phyloP scores from a whole-genome alignment of 2,329 filamentous ascomycete species.

The Sporothrix protearum region DNA sequence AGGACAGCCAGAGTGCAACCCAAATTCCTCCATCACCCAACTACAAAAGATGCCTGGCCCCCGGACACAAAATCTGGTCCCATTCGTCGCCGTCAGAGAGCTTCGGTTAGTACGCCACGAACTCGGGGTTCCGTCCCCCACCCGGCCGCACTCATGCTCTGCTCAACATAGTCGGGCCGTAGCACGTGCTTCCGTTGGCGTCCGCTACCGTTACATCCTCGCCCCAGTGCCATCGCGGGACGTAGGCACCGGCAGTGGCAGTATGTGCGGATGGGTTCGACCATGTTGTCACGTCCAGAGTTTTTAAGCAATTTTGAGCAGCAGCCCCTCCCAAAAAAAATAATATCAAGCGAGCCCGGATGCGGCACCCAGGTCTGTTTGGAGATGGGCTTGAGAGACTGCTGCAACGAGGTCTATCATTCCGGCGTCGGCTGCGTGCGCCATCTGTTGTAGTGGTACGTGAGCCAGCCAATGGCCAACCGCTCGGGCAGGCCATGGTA shows the following conservation, averaged over 20 bases:
- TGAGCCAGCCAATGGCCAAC: constrained; percentile 2
- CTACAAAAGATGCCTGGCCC: neutral
- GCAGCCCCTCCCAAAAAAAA: constrained; percentile 15
- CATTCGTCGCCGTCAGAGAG: constrained; percentile 16
- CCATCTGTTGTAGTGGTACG: constrained; percentile 21
- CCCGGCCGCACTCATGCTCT: neutral
- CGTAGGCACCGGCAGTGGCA: constrained; percentile 11
- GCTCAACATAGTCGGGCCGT: constrained; percentile 6
- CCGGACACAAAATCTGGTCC: neutral
- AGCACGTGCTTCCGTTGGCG: constrained; percentile 5
- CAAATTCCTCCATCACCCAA: neutral
- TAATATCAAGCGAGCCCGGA: constrained; percentile 13
- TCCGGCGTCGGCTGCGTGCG: constrained; percentile 13
- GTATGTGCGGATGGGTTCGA: constrained; percentile 10
- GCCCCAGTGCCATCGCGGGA: constrained; percentile 16
- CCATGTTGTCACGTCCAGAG: constrained; percentile 9
- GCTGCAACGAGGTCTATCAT: constrained; percentile 3
- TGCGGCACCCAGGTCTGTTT: constrained; percentile 14
- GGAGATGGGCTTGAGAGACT: neutral
- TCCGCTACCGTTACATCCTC: neutral
- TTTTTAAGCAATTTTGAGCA: constrained; percentile 4
- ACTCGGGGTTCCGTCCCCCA: constrained; percentile 19
- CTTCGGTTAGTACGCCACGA: constrained; percentile 12
- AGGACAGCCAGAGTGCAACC: neutral
- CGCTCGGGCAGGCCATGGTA: constrained; percentile 2